Conservation (phyloP, 768 basidiomycete genomes). For the Xerocomus spinulosus region DNA sequence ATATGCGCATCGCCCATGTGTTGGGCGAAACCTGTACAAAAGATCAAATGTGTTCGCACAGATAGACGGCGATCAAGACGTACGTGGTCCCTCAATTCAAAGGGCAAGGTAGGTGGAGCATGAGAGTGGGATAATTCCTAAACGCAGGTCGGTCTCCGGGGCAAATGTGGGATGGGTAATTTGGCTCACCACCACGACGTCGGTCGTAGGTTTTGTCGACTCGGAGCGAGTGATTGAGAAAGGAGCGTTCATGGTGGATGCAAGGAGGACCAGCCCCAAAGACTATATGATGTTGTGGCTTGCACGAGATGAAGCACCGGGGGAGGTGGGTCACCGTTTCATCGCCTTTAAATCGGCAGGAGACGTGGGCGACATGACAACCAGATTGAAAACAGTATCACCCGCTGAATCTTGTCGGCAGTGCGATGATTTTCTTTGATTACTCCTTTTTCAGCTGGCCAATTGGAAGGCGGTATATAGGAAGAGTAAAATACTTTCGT, state of each 20-base stretch:
- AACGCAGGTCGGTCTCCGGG: not conserved
- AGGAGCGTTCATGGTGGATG: conserved; percentile 12
- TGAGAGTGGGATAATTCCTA: conserved; percentile 35
- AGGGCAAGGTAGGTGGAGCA: conserved; percentile 31
- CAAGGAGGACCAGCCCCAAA: conserved; percentile 21
- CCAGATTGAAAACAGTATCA: not conserved
- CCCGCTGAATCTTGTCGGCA: too few species aligned
- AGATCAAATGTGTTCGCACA: not conserved
- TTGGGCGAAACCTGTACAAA: conserved; percentile 36
- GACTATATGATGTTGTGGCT: not conserved
- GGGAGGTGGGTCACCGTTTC: not conserved
- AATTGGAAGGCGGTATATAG: conserved; percentile 68
- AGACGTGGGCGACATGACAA: not conserved
- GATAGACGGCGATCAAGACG: conserved; percentile 24
- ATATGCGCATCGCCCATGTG: conserved; percentile 42
- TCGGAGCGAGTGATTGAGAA: not conserved
- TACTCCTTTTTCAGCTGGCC: conserved; percentile 29
- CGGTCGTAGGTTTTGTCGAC: conserved; percentile 7
- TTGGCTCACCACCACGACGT: conserved; percentile 25
- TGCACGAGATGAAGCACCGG: not conserved
- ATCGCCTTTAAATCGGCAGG: not conserved
- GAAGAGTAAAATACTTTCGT: conserved; percentile 70
- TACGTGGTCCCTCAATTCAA: conserved; percentile 34
- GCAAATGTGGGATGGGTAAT: not conserved
- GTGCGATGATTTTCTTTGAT: not conserved